Evolutionary conservation across 108 stramenopile genomes (phyloP).

Genomic region (Cyclotella kingstonii): DNA sequence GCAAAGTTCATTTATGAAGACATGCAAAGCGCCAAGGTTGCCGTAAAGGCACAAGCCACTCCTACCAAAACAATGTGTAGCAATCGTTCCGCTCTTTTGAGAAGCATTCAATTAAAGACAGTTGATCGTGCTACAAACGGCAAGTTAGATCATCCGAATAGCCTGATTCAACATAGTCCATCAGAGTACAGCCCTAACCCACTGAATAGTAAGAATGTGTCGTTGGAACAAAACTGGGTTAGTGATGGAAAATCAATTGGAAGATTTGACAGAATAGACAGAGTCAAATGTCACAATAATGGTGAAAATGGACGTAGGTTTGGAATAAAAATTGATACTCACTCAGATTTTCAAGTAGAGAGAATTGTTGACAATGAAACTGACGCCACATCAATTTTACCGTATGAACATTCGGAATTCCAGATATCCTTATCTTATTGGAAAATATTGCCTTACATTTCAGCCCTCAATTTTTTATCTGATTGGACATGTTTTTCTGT

Average conservation of each 20-base stretch:
- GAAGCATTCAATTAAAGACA: neutral
- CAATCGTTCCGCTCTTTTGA: constrained; percentile 1
- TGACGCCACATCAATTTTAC: neutral
- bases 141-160: neutral
- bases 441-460: constrained; percentile 82
- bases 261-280: no score
- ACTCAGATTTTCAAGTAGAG: neutral
- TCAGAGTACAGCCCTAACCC: neutral
- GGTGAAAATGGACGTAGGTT: no score
- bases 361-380: constrained; percentile 2
- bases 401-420: constrained; percentile 4
- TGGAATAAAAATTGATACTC: no score
- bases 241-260: neutral
- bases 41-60: constrained; percentile 1
- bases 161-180: neutral
- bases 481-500: constrained; percentile 77
- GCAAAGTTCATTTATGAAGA: constrained; percentile 16
- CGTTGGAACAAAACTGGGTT: neutral
- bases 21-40: constrained; percentile 19
- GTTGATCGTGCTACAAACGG: neutral
- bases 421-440: constrained; percentile 73
- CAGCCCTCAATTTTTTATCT: constrained; percentile 64
- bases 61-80: constrained; percentile 6
- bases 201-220: neutral
- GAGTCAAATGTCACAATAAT: no score